A percentile compares a stretch with the other conserved stretches of the same genome.
phyloP scores from a whole-genome alignment of 495 filamentous ascomycete species.

The Lasiosphaeris hirsuta region DNA sequence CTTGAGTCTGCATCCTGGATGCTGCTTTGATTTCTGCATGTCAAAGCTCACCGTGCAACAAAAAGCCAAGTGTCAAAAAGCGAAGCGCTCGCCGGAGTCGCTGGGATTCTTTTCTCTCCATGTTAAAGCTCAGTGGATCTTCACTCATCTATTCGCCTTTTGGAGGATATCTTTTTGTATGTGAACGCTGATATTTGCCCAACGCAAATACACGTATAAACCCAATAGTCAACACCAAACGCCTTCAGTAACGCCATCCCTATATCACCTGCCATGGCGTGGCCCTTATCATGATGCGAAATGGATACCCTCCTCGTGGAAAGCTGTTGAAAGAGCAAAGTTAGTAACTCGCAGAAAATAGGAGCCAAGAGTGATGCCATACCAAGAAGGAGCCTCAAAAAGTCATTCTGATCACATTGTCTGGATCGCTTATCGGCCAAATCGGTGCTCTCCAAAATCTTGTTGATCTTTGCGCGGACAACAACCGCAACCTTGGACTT shows the following conservation, averaged over 20 bases:
- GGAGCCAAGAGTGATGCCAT: background rate
- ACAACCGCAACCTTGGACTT: conserved; percentile 72
- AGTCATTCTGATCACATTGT: conserved; percentile 88
- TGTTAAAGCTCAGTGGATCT: no score
- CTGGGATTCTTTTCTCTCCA: no score
- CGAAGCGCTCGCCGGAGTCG: no score
- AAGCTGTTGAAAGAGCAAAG: conserved; percentile 34
- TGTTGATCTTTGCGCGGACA: conserved; percentile 77
- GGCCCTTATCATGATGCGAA: conserved; percentile 72
- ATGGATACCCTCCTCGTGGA: conserved; percentile 90
- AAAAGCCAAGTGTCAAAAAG: no score
- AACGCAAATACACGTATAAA: background rate
- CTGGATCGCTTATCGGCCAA: conserved; percentile 76
- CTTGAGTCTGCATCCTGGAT: no score
- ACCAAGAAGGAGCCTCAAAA: conserved; percentile 55
- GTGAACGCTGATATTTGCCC: no score
- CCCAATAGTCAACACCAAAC: background rate
- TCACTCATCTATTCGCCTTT: no score
- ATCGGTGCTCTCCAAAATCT: conserved; percentile 71
- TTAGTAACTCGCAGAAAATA: conserved; percentile 32
- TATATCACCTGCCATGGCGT: background rate
- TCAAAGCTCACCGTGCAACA: no score
- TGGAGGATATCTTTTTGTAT: no score
- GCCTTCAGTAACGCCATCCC: background rate
- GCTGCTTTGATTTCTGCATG: no score